Conservation (phyloP, 768 basidiomycete genomes). For the Leccinum subgranulosum region DNA sequence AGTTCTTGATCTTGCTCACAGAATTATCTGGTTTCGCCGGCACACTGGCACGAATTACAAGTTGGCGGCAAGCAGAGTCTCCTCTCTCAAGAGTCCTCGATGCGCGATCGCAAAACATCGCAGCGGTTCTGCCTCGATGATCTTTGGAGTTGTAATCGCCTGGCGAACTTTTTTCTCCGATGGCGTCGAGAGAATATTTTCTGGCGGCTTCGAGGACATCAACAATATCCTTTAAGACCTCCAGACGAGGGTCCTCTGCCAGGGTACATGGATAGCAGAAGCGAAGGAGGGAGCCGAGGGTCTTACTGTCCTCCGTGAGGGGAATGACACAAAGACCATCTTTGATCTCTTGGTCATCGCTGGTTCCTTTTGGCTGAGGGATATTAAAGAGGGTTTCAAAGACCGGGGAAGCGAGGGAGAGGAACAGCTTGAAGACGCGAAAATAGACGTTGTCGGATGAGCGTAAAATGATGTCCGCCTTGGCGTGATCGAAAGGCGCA, state of each 20-base stretch:
- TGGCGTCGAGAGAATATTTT: slow-evolving; percentile 20
- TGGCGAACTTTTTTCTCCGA: slow-evolving; percentile 21
- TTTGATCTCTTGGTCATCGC: slow-evolving; percentile 8
- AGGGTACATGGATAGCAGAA: slow-evolving; percentile 24
- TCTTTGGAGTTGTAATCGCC: slow-evolving; percentile 18
- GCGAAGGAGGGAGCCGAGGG: slow-evolving; percentile 19
- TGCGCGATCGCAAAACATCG: slow-evolving; percentile 32
- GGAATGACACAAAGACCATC: slow-evolving; percentile 16
- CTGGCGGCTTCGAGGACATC: slow-evolving; percentile 16
- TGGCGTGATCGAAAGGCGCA: slow-evolving; percentile 18
- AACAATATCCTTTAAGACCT: slow-evolving; percentile 5
- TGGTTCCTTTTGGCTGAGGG: slow-evolving; percentile 19
- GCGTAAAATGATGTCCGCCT: slow-evolving; percentile 23
- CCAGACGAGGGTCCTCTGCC: slow-evolving; percentile 14
- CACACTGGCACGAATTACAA: no score
- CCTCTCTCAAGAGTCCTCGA: slow-evolving; percentile 18
- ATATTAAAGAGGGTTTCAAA: slow-evolving; percentile 32
- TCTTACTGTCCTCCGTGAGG: slow-evolving; percentile 20
- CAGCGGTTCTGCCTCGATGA: slow-evolving; percentile 22
- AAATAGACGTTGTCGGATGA: slow-evolving; percentile 28
- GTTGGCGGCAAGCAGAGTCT: slow-evolving; percentile 30
- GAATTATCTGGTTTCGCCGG: background rate
- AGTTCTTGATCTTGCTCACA: slow-evolving; percentile 5
- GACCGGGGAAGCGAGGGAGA: slow-evolving; percentile 31
- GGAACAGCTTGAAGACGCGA: slow-evolving; percentile 29